phyloP scores from a whole-genome alignment of 768 basidiomycete genomes.

The Chalciporus sphaerocephalus region DNA sequence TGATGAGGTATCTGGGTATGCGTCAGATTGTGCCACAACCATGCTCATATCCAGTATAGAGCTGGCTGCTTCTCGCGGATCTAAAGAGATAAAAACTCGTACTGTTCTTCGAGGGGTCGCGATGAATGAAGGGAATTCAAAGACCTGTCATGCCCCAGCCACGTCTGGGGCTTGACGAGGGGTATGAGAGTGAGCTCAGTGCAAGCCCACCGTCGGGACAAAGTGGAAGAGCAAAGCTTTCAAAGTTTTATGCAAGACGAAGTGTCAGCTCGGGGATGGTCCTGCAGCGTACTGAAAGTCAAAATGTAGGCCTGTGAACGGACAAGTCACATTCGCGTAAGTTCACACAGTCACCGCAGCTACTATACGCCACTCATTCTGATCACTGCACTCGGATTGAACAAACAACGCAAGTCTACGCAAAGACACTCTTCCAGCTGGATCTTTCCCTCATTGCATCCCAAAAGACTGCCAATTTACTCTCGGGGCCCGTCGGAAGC shows the following conservation, averaged over 20 bases:
- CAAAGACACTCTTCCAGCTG: slow-evolving; percentile 72
- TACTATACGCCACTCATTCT: no score
- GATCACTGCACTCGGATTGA: background rate
- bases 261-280: no score
- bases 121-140: slow-evolving; percentile 10
- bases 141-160: slow-evolving; percentile 17
- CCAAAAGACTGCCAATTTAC: slow-evolving; percentile 71
- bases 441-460: slow-evolving; percentile 54
- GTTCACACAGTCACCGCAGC: no score
- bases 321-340: no score
- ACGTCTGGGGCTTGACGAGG: no score
- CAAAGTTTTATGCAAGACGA: no score
- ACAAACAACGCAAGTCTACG: background rate
- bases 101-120: slow-evolving; percentile 30
- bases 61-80: slow-evolving; percentile 37
- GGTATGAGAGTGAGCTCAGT: slow-evolving; percentile 9
- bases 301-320: no score
- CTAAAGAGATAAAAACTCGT: slow-evolving; percentile 44
- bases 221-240: no score
- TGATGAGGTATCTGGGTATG: slow-evolving; percentile 27
- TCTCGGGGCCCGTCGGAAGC: slow-evolving; percentile 26
- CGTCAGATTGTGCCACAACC: slow-evolving; percentile 9
- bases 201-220: no score
- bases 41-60: slow-evolving; percentile 7
- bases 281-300: no score